These are phyloP conservation scores for Lichtheimia ornata DNA, from an alignment of 371 early-diverging fungal genomes.

Conservation along the genomic window DNA sequence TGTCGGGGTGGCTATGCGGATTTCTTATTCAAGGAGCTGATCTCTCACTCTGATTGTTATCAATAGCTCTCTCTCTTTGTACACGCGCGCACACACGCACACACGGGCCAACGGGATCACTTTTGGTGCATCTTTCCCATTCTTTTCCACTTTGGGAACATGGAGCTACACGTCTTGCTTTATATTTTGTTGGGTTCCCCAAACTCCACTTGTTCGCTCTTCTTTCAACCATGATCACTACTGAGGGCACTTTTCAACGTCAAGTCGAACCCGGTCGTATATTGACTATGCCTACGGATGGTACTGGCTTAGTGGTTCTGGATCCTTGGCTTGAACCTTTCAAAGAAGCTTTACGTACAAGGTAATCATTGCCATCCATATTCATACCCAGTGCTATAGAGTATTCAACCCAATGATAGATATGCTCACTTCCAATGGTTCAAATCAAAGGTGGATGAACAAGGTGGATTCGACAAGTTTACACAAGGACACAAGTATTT, in stretches of 20 bases:
- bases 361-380: conserved; percentile 35
- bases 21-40: too few species aligned
- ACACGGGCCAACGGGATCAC: too few species aligned
- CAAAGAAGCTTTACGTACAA: conserved; percentile 54
- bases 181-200: too few species aligned
- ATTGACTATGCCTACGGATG: conserved; percentile 51
- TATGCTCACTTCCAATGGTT: conserved; percentile 61
- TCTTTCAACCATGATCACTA: neutral
- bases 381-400: too few species aligned
- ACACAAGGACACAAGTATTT: conserved; percentile 77
- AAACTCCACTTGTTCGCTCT: neutral
- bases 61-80: too few species aligned
- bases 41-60: too few species aligned
- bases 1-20: too few species aligned
- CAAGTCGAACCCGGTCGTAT: conserved; percentile 44
- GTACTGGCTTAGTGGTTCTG: conserved; percentile 60
- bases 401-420: conserved; percentile 21
- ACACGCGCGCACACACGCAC: too few species aligned
- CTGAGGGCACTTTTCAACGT: conserved; percentile 25
- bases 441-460: conserved; percentile 62
- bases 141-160: too few species aligned
- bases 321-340: conserved; percentile 79
- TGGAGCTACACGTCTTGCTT: too few species aligned
- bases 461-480: conserved; percentile 83
- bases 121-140: too few species aligned